Percentiles rank a stretch among this genome's conserved stretches.
These are phyloP conservation scores for Plasmodium vinckei DNA, from an alignment of 169 alveolate genomes.

Conservation along the genomic window DNA sequence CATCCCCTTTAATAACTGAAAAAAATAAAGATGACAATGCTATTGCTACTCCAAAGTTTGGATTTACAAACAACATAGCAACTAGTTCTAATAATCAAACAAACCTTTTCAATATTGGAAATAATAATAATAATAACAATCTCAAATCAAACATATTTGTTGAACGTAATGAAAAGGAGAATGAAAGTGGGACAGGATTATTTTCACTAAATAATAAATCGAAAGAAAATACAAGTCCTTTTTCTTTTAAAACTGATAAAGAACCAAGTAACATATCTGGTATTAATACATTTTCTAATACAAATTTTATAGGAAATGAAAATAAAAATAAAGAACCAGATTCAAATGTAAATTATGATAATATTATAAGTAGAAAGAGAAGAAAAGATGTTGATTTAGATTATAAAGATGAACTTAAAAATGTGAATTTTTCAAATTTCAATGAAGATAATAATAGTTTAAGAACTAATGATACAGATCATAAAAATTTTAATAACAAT, in stretches of 20 bases:
- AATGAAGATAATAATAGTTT: constrained; percentile 3
- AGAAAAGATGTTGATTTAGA: constrained; percentile 57
- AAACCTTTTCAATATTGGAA: not conserved
- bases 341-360: constrained; percentile 55
- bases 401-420: constrained; percentile 7
- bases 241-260: no score
- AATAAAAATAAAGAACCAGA: not conserved
- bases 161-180: no score
- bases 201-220: no score
- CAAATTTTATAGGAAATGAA: no score
- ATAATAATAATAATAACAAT: not conserved
- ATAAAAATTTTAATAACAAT: not conserved
- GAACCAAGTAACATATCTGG: no score
- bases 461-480: not conserved
- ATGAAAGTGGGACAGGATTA: no score
- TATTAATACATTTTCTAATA: no score
- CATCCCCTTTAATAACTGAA: not conserved
- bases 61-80: not conserved
- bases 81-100: no score
- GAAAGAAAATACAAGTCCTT: no score
- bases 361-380: constrained; percentile 49
- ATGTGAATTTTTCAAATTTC: not conserved
- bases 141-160: no score
- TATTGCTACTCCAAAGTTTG: not conserved
- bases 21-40: not conserved